Percentiles rank a stretch among this genome's conserved stretches.
These are phyloP conservation scores for Blastocystis sp. DNA, from an alignment of 352 stramenopile species.

Conservation along the genomic window DNA sequence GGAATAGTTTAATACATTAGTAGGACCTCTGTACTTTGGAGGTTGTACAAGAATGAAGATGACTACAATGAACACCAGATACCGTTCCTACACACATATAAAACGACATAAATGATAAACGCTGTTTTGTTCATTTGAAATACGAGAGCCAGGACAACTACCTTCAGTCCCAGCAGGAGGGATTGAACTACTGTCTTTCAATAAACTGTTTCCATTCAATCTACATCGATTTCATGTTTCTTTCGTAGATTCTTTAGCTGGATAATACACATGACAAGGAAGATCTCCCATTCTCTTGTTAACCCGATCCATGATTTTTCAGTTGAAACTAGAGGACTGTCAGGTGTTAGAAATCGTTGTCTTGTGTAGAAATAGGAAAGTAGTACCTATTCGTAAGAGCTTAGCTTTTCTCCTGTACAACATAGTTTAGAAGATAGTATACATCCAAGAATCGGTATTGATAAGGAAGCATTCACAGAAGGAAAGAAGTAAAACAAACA, in stretches of 20 bases:
- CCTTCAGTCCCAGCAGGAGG: not conserved
- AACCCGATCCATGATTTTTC: slow-evolving; percentile 24
- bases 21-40: not conserved
- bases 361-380: slow-evolving; percentile 23
- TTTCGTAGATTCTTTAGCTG: slow-evolving; percentile 35
- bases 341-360: not conserved
- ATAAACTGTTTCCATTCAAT: not conserved
- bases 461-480: not conserved
- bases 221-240: not conserved
- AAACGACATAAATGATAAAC: not conserved
- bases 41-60: not conserved
- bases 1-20: slow-evolving; percentile 8
- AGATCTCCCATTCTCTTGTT: slow-evolving; percentile 39
- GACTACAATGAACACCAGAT: not conserved
- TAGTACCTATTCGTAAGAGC: not conserved
- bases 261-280: slow-evolving; percentile 27
- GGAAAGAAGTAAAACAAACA: slow-evolving; percentile 7
- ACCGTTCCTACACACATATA: not conserved
- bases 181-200: not conserved
- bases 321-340: not conserved
- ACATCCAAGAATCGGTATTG: slow-evolving; percentile 17
- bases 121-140: slow-evolving; percentile 34
- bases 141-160: not conserved
- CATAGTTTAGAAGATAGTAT: slow-evolving; percentile 30
- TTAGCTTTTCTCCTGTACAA: not conserved